Evolutionary conservation across 2,329 filamentous ascomycete genomes (phyloP).

Genomic region (Penicillium expansum): DNA sequence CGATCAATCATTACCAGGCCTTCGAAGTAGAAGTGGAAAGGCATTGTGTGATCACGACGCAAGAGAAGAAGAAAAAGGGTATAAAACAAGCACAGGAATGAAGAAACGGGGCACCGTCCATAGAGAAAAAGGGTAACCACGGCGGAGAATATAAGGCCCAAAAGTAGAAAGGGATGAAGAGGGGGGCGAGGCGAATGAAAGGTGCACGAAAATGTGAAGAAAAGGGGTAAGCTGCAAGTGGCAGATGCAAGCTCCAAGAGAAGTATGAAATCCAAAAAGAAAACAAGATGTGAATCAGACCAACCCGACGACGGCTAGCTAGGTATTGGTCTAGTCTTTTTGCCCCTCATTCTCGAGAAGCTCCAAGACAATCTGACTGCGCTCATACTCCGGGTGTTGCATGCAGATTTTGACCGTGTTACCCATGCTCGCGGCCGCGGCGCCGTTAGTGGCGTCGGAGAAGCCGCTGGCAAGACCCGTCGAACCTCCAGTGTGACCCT

Average conservation of each 20-base stretch:
- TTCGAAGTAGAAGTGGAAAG: background rate
- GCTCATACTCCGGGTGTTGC: conserved; percentile 84
- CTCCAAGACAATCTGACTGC: conserved; percentile 85
- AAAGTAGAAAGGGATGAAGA: background rate
- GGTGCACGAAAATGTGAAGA: background rate
- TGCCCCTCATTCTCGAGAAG: conserved; percentile 89
- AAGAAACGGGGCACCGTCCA: background rate
- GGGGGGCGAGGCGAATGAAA: background rate
- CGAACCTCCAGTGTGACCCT: conserved; percentile 33
- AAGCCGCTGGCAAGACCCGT: conserved; percentile 28
- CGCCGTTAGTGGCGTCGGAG: conserved; percentile 40
- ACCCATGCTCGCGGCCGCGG: conserved; percentile 47
- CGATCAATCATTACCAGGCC: background rate
- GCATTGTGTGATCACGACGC: background rate
- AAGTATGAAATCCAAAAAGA: background rate
- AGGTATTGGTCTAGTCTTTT: conserved; percentile 43
- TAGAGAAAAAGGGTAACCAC: background rate
- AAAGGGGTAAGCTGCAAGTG: too few relatives aligned
- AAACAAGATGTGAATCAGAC: background rate
- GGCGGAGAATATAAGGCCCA: background rate
- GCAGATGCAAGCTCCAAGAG: background rate
- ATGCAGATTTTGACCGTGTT: conserved; percentile 91
- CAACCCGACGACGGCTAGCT: too few relatives aligned
- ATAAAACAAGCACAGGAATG: conserved; percentile 9
- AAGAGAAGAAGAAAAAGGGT: conserved; percentile 6